Base-by-base conservation (phyloP, 1,284 basidiomycete genomes). In the Trametes polyzona region DNA sequence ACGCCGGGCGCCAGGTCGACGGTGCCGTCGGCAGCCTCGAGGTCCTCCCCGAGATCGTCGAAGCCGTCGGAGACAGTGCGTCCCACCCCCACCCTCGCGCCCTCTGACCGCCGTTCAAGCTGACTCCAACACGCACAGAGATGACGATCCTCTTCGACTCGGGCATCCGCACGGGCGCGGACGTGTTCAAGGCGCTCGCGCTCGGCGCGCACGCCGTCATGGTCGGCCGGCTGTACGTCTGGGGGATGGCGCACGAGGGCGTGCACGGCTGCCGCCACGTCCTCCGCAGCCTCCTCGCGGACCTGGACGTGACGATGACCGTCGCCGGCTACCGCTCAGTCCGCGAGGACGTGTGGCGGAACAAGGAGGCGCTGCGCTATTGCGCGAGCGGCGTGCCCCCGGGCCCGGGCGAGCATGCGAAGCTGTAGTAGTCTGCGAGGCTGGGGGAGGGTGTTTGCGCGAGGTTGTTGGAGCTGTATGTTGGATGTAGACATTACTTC, bases 111-210 rank as follows among this genome's bases (percentile, higher is more conserved):
- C 12, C 3, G n/a, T 41, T 5, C 23, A 26, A n/a, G n/a, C n/a
- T n/a, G n/a, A n/a, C n/a, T 9, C 32, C 48, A 19, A 23, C 36
- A 16, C 27, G n/a, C 21, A 29, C 63, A 81, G 80, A 79, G 58
- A 77, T 85, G 72, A 82, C 78, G 2, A 79, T 87, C 58, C 72
- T 86, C 24, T 86, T 86, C 66, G 85, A 87, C 67, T 84, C 81
- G 17, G 82, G 83, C 4, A 73, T 86, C 33, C 76, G 84, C 40
- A 81, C 79, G 11, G 83, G 80, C 11, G 67, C 81, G 16, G 84
- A 86, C 63, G 74, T 83, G 19, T 83, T 85, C 72, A 85, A 86
- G 72, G 83, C 84, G 1, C 62, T 81, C 52, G 78, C 79, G 17
- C 69, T 81, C 14, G 78, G 79, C 27, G 78, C 79, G 33, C 74